Base-by-base conservation (phyloP, 148 eudicot species). In the Rheum nobile region DNA sequence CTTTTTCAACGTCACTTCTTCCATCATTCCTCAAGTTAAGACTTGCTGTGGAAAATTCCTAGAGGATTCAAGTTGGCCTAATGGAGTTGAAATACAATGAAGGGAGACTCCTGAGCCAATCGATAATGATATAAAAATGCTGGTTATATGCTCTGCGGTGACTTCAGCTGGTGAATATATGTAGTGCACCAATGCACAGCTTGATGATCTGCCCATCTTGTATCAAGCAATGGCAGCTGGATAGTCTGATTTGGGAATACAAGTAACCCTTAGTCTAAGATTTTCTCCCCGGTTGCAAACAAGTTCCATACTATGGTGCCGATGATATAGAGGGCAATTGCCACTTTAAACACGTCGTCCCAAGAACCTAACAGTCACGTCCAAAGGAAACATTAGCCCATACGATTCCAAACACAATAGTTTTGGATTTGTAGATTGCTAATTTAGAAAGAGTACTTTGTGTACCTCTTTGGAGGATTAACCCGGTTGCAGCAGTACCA, bases 401-500 rank as follows among this genome's bases (percentile, higher is more conserved):
- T 37, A 8, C 19, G 14, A 31, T 29, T 31, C 32, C 17, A 65
- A 31, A 50, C n/a, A n/a, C n/a, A n/a, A n/a, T n/a, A n/a, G n/a
- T n/a, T n/a, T n/a, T n/a, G n/a, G n/a, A n/a, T n/a, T n/a, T n/a
- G n/a, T n/a, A n/a, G n/a, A n/a, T n/a, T n/a, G n/a, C n/a, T n/a
- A n/a, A n/a, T n/a, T n/a, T n/a, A 29, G 34, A 16, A 29, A 10
- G 16, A 55, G 57, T 22, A n/a, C 7, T 4, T 8, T 0, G n/a
- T 47, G 41, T 86, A 95, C 98, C 97, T 81, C 83, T 84, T 81
- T 91, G 93, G 78, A 94, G 93, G 78, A 91, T 94, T 83, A 84
- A 86, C 74, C 98, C 96, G 28, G 98, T 94, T 81, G 90, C 97
- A 80, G 98, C 98, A 59, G 98, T 95, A 69, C 96, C 96, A 71